These are phyloP conservation scores for Aureobasidium sp. DNA, from an alignment of 2,329 filamentous ascomycete species.

Conservation along the genomic window DNA sequence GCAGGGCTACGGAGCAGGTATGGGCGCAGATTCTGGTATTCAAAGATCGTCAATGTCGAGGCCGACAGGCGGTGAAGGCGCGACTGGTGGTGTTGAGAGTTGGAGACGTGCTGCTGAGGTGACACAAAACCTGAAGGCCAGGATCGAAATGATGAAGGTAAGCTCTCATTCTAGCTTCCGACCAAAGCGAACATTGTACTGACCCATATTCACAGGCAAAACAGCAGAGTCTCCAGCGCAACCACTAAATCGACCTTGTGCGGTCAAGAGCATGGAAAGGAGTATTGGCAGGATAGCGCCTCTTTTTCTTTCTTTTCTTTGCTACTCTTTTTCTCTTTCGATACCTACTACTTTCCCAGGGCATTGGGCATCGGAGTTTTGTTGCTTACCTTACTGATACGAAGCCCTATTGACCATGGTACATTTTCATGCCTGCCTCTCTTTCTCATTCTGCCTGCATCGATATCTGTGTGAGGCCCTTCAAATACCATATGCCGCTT, in stretches of 20 bases:
- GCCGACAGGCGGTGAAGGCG: slow-evolving; percentile 2
- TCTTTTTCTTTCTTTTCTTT: neutral
- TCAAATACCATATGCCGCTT: too few relatives aligned
- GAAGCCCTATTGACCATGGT: neutral
- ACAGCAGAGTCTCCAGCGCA: slow-evolving; percentile 7
- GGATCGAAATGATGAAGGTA: slow-evolving; percentile 98
- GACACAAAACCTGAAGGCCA: slow-evolving; percentile 90
- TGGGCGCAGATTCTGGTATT: neutral
- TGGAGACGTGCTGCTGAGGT: slow-evolving; percentile 97
- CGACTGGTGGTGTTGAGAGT: slow-evolving; percentile 60
- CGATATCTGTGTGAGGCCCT: too few relatives aligned
- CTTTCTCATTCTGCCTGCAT: too few relatives aligned
- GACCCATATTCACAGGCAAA: neutral
- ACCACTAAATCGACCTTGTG: neutral
- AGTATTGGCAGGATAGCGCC: neutral
- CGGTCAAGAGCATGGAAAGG: neutral
- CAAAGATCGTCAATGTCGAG: neutral
- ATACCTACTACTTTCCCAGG: neutral
- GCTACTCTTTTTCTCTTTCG: neutral
- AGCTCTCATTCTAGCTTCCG: slow-evolving; percentile 13
- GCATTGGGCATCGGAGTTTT: neutral
- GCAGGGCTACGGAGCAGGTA: neutral
- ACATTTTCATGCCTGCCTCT: too few relatives aligned
- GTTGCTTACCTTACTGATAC: neutral
- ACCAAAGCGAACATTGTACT: neutral